Evolutionary conservation across 441 rosid genomes (phyloP), one percentile per base, ranked within the genome.

Genomic region (Arabidopsis hybrid): DNA sequence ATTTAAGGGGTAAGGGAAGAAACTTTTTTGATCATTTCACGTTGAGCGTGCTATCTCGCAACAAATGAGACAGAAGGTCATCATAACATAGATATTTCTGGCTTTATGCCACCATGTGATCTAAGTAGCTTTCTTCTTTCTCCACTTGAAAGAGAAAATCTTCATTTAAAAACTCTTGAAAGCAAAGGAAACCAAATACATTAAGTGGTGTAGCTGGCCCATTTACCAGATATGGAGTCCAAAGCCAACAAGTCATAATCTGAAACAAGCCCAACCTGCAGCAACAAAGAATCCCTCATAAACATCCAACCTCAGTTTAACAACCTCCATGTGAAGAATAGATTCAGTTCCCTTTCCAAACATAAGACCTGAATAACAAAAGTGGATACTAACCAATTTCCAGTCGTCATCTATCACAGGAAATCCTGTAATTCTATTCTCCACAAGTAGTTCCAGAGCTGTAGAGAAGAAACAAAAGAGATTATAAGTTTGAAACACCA

Each of bases 261-360:
- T 17, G 99, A 94, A 78, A 91, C 96, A 74, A 92, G 89, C 77
- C 99, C 98, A 80, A 92, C 97, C 99, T 92, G 85, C 83, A 85
- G 67, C 69, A 76, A 67, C 58, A 73, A 39, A 47, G 43, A 62
- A 18, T 71, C 60, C 70, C 17, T 65, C 62, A 60, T 53, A 45
- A 75, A 29, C 26, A 67, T 65, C 60, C 56, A 13, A 55, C 61
- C 32, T 57, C 47, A 60, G 17, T 31, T 34, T 21, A 21, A 1
- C 26, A 57, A 58, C 34, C 31, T 35, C 50, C 60, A 49, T 11
- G n/a, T 61, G 31, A 21, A 35, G 49, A 13, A 8, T 58, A 32
- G 35, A 17, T 43, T 14, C 32, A 59, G 46, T 36, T 31, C 26
- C 40, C 7, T 31, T n/a, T 26, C 13, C 42, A 49, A 39, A 50